Evolutionary conservation across 2,329 filamentous ascomycete species (phyloP).

Genomic region (Calcarisporium arbuscula): DNA sequence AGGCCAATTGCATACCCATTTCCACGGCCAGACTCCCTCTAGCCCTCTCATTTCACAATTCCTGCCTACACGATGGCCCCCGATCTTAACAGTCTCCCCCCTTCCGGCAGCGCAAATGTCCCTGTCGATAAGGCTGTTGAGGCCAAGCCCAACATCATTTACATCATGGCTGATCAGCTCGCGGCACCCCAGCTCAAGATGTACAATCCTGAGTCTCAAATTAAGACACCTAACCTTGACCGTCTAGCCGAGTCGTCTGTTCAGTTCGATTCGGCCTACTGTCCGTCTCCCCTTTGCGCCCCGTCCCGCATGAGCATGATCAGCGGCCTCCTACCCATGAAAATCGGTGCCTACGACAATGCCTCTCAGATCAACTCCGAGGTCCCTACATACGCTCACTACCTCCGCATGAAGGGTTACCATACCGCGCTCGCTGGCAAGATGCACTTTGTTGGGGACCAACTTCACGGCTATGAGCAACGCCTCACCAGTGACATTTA

Average conservation of each 20-base stretch:
- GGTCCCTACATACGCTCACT: constrained; percentile 87
- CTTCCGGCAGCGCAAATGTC: constrained; percentile 46
- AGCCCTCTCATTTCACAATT: neutral
- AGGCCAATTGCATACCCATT: no score
- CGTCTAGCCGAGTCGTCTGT: constrained; percentile 73
- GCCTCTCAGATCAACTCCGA: constrained; percentile 78
- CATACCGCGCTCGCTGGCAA: constrained; percentile 89
- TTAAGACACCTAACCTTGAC: constrained; percentile 88
- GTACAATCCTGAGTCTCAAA: constrained; percentile 81
- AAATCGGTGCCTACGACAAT: constrained; percentile 89
- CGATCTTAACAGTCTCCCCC: constrained; percentile 65
- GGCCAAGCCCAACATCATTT: constrained; percentile 42
- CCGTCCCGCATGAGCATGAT: constrained; percentile 94
- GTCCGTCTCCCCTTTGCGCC: constrained; percentile 86
- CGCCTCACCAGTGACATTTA: constrained; percentile 94
- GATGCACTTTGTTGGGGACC: constrained; percentile 96
- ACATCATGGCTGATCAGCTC: constrained; percentile 96
- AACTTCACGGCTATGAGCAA: constrained; percentile 89
- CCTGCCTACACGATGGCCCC: constrained; percentile 52
- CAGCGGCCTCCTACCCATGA: constrained; percentile 82
- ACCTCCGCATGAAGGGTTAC: constrained; percentile 77
- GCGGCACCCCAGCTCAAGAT: constrained; percentile 86
- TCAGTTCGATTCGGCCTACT: constrained; percentile 91
- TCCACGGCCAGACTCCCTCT: no score
- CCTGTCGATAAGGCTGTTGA: constrained; percentile 14